These are phyloP conservation scores for Rutidosis leptorrhynchoides DNA, from an alignment of 129 eudicot genomes.

Conservation along the genomic window DNA sequence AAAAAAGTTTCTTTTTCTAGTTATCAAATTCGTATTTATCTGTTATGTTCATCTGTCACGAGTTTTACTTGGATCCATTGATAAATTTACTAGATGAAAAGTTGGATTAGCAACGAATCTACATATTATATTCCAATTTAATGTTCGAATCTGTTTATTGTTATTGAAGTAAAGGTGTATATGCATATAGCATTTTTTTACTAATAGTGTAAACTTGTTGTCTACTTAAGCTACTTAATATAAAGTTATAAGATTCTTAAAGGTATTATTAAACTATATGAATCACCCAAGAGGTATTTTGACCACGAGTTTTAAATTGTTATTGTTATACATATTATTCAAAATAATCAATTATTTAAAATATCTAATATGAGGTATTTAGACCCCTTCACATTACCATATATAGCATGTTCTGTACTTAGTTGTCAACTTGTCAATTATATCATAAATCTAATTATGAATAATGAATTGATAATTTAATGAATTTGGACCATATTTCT, in stretches of 20 bases:
- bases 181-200: neutral
- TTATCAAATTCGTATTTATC: neutral
- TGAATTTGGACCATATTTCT: neutral
- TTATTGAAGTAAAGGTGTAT: neutral
- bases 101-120: neutral
- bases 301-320: neutral
- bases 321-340: too few relatives aligned
- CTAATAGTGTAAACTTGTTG: neutral
- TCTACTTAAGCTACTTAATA: neutral
- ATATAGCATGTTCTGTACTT: neutral
- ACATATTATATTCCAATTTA: neutral
- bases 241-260: constrained; percentile 7
- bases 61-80: too few relatives aligned
- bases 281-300: constrained; percentile 6
- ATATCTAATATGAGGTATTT: too few relatives aligned
- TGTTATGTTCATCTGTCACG: neutral
- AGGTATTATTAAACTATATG: constrained; percentile 1
- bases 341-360: too few relatives aligned
- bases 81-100: neutral
- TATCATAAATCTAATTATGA: too few relatives aligned
- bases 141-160: neutral
- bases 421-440: neutral
- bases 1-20: neutral
- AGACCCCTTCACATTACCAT: neutral
- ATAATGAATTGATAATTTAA: neutral